These are phyloP conservation scores for Sungouiozyma intestinalis DNA, from an alignment of 805 yeast genomes.

Conservation along the genomic window DNA sequence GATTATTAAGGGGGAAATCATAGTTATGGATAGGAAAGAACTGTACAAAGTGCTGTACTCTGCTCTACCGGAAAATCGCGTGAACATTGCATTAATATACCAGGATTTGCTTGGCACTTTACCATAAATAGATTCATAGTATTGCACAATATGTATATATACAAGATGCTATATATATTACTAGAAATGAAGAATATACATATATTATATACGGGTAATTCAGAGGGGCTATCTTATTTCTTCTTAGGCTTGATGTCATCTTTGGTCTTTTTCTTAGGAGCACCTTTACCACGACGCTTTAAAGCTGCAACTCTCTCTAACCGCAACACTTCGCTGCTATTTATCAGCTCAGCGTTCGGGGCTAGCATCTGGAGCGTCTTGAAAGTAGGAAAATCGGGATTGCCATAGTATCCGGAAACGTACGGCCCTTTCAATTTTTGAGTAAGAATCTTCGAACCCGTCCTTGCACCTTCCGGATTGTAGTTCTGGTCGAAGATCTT, in stretches of 20 bases:
- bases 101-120: constrained; percentile 3
- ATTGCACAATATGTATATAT: background rate
- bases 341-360: constrained; percentile 41
- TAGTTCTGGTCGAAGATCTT: constrained; percentile 58
- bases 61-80: constrained; percentile 36
- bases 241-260: constrained; percentile 29
- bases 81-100: constrained; percentile 14
- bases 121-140: too few relatives aligned
- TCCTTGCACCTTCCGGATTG: constrained; percentile 56
- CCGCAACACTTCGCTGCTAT: constrained; percentile 63
- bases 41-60: constrained; percentile 44
- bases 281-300: constrained; percentile 83
- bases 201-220: constrained; percentile 1
- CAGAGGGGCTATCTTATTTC: constrained; percentile 29
- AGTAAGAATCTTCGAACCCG: constrained; percentile 62
- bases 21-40: constrained; percentile 37
- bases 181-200: background rate
- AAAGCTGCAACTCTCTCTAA: constrained; percentile 50
- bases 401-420: constrained; percentile 64
- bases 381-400: constrained; percentile 56
- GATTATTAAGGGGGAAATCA: constrained; percentile 35
- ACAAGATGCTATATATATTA: background rate
- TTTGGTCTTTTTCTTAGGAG: constrained; percentile 64
- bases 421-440: constrained; percentile 64
- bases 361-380: constrained; percentile 45